Percentiles rank a stretch among this genome's conserved stretches.
phyloP scores from a whole-genome alignment of 805 yeast genomes.

The Kazachstania africana region DNA sequence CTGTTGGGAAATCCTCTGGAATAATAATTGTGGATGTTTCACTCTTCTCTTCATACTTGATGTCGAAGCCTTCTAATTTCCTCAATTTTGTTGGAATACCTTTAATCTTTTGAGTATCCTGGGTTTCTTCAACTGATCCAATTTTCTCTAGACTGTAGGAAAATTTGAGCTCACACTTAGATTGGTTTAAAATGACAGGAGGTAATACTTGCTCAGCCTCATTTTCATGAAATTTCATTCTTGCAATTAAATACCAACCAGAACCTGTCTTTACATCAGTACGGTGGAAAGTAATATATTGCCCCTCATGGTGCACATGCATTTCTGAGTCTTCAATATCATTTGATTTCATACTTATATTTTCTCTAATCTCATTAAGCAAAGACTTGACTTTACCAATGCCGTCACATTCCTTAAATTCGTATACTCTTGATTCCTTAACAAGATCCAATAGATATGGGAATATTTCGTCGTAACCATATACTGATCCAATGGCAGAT shows the following conservation, averaged over 20 bases:
- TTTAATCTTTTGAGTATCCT: constrained; percentile 32
- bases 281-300: constrained; percentile 82
- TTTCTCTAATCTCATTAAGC: constrained; percentile 45
- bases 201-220: constrained; percentile 41
- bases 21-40: constrained; percentile 42
- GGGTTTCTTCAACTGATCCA: constrained; percentile 35
- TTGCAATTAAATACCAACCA: constrained; percentile 82
- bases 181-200: constrained; percentile 50
- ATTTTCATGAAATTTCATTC: constrained; percentile 54
- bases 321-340: constrained; percentile 62
- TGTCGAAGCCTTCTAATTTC: constrained; percentile 38
- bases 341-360: constrained; percentile 38
- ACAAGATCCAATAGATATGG: constrained; percentile 77
- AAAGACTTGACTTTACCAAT: constrained; percentile 61
- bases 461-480: constrained; percentile 89
- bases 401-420: constrained; percentile 38
- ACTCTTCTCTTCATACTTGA: constrained; percentile 32
- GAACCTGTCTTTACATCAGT: constrained; percentile 71
- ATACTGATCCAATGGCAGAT: constrained; percentile 87
- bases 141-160: constrained; percentile 42
- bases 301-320: constrained; percentile 91
- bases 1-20: constrained; percentile 67
- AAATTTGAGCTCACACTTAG: constrained; percentile 44
- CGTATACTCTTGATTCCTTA: constrained; percentile 54
- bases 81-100: constrained; percentile 58